These are phyloP conservation scores for Mortierella sp. DNA, from an alignment of 371 early-diverging fungal genomes.

Conservation along the genomic window DNA sequence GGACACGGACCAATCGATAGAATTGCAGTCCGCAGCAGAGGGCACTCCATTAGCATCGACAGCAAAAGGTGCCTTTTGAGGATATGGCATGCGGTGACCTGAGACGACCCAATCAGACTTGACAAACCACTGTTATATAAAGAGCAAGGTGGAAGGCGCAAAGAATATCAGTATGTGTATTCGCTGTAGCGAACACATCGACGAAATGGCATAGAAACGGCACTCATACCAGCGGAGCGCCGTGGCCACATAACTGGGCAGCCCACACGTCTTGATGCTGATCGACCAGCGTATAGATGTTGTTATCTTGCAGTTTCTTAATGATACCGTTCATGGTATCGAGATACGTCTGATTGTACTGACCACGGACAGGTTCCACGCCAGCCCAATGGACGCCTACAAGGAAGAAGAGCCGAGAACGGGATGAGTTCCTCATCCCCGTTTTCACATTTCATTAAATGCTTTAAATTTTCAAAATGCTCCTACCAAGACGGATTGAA, in stretches of 20 bases:
- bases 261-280: constrained; percentile 61
- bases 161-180: background rate
- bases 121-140: constrained; percentile 59
- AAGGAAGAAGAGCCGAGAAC: background rate
- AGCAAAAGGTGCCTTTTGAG: constrained; percentile 56
- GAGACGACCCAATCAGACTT: constrained; percentile 52
- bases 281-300: constrained; percentile 58
- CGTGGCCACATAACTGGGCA: constrained; percentile 64
- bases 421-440: background rate
- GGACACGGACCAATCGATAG: constrained; percentile 60
- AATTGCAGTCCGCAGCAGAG: constrained; percentile 51
- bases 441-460: too few relatives aligned
- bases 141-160: background rate
- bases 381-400: constrained; percentile 66
- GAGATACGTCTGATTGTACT: constrained; percentile 62
- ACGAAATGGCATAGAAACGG: background rate
- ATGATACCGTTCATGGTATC: constrained; percentile 60
- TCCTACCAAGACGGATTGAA: constrained; percentile 59
- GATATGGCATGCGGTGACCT: constrained; percentile 55
- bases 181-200: background rate
- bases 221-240: constrained; percentile 58
- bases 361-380: constrained; percentile 66
- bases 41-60: constrained; percentile 61
- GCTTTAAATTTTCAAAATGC: too few relatives aligned
- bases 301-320: constrained; percentile 57